phyloP scores from a whole-genome alignment of 495 filamentous ascomycete species.

The Bacidia gigantensis region DNA sequence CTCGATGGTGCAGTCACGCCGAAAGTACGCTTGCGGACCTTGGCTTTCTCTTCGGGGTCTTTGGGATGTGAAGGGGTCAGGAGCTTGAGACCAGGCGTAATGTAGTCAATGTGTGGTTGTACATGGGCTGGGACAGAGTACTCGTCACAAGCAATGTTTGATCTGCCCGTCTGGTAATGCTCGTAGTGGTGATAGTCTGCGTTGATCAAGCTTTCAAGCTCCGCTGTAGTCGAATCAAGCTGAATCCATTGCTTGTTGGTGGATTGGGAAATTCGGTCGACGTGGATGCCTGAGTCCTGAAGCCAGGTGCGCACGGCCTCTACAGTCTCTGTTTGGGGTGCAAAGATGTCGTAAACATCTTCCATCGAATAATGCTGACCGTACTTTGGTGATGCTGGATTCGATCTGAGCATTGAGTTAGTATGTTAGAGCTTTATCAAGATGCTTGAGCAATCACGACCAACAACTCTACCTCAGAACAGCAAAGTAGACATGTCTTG shows the following conservation, averaged over 20 bases:
- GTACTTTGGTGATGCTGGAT: constrained; percentile 34
- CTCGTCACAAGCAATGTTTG: constrained; percentile 37
- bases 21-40: constrained; percentile 12
- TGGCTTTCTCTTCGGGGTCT: constrained; percentile 1
- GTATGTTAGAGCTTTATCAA: not conserved
- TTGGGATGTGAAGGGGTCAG: constrained; percentile 16
- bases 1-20: constrained; percentile 6
- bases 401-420: constrained; percentile 21
- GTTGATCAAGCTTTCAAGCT: constrained; percentile 41
- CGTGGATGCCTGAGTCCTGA: constrained; percentile 32
- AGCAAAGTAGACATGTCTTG: no score
- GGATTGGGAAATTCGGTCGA: constrained; percentile 32
- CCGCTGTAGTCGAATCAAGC: constrained; percentile 37
- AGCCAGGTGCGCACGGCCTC: constrained; percentile 38
- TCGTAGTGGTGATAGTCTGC: constrained; percentile 47
- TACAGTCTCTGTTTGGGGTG: constrained; percentile 29
- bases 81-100: constrained; percentile 34
- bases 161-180: constrained; percentile 30
- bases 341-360: constrained; percentile 40
- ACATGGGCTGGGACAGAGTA: constrained; percentile 42
- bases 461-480: no score
- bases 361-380: constrained; percentile 36
- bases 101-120: constrained; percentile 41
- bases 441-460: no score
- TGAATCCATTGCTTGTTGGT: constrained; percentile 33